Percentiles rank a stretch among this genome's conserved stretches.
Conservation (phyloP, 1,139 yeast genomes). For the Nakaseomyces glabratus region DNA sequence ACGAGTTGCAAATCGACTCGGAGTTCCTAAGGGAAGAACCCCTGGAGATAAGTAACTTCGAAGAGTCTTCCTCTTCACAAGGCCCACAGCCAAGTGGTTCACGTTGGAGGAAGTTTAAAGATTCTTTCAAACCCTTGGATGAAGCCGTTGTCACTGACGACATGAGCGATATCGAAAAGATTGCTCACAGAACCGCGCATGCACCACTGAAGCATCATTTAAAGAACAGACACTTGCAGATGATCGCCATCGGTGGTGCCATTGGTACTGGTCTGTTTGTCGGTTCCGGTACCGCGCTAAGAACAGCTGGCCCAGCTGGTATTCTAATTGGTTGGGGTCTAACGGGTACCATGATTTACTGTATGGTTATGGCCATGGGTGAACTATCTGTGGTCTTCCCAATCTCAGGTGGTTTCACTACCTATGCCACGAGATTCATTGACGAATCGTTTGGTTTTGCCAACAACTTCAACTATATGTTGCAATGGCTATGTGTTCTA, state of each 20-base stretch:
- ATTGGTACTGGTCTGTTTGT: constrained; percentile 58
- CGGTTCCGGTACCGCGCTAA: constrained; percentile 56
- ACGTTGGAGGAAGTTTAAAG: constrained; percentile 31
- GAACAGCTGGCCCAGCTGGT: constrained; percentile 60
- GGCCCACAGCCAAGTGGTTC: not conserved
- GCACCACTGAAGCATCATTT: constrained; percentile 60
- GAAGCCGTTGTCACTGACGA: constrained; percentile 56
- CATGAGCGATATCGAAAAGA: constrained; percentile 57
- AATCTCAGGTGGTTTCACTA: constrained; percentile 63
- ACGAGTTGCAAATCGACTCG: constrained; percentile 7
- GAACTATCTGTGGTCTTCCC: constrained; percentile 64
- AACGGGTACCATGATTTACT: constrained; percentile 48
- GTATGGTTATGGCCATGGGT: constrained; percentile 61
- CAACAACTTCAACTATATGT: constrained; percentile 61
- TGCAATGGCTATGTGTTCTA: constrained; percentile 61
- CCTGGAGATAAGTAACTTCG: constrained; percentile 7
- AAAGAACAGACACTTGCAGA: constrained; percentile 57
- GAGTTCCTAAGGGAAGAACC: constrained; percentile 11
- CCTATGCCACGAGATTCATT: constrained; percentile 56
- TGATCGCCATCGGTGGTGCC: constrained; percentile 61
- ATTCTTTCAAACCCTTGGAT: constrained; percentile 51
- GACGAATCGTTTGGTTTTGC: constrained; percentile 73
- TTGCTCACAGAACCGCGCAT: constrained; percentile 56
- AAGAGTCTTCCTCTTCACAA: not conserved
- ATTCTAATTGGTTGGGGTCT: constrained; percentile 48